Percentiles rank a stretch among this genome's conserved stretches.
These are phyloP conservation scores for Hypericum perforatum DNA, from an alignment of 345 rosid genomes.

Conservation along the genomic window DNA sequence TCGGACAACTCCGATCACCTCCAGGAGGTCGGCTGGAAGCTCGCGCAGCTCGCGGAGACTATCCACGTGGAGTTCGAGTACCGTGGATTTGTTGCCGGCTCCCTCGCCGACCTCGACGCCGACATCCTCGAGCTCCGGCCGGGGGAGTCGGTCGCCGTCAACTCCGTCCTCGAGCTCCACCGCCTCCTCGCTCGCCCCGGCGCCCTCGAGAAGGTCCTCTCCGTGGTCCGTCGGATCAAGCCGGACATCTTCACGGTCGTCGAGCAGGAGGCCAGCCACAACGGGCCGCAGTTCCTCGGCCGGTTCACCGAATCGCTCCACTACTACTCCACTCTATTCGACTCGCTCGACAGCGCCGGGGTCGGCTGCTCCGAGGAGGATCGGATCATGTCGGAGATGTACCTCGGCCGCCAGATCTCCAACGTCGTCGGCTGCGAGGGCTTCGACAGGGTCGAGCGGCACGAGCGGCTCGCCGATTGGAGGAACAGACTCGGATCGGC, in stretches of 20 bases:
- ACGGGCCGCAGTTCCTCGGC: conserved; percentile 63
- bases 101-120: conserved; percentile 74
- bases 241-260: conserved; percentile 71
- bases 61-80: conserved; percentile 64
- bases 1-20: conserved; percentile 48
- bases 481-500: no score
- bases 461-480: no score
- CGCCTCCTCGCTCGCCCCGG: conserved; percentile 53
- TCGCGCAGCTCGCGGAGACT: conserved; percentile 68
- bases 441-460: no score
- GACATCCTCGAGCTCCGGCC: conserved; percentile 56
- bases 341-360: conserved; percentile 30
- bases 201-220: conserved; percentile 48
- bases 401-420: no score
- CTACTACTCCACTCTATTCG: conserved; percentile 73
- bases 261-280: conserved; percentile 82
- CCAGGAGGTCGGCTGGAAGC: conserved; percentile 62
- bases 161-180: conserved; percentile 79
- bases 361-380: no score
- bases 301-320: conserved; percentile 81
- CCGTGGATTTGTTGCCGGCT: conserved; percentile 63
- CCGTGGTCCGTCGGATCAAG: conserved; percentile 46
- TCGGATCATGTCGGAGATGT: no score
- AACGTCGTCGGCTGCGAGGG: no score
- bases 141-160: conserved; percentile 60